Conservation (phyloP, 176 grass and related monocot species). For the Bonia amplexicaulis region DNA sequence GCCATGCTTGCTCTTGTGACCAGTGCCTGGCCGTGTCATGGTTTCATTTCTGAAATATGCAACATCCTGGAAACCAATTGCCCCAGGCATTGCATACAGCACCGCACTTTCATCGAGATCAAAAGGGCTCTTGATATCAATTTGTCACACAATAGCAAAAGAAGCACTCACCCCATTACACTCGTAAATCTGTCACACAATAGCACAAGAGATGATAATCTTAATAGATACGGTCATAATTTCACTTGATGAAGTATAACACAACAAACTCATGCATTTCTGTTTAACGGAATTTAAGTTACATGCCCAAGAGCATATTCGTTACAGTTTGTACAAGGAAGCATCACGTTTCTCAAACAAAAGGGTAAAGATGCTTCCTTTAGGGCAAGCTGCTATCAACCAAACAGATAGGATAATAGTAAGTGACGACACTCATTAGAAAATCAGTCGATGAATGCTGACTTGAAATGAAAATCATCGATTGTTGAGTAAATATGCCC, state of each 20-base stretch:
- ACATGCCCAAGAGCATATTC: neutral
- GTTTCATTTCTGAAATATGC: neutral
- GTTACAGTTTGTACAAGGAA: neutral
- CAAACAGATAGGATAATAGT: neutral
- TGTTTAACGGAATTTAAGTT: neutral
- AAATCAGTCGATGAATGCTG: constrained; percentile 32
- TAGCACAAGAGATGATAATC: neutral
- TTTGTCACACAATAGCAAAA: neutral
- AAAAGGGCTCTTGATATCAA: neutral
- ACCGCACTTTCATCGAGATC: neutral
- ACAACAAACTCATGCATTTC: neutral
- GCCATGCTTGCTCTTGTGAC: neutral
- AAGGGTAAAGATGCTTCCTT: neutral
- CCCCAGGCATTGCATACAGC: no score
- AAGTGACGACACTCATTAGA: neutral
- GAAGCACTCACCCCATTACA: neutral
- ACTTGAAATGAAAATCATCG: constrained; percentile 79
- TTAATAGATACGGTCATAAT: neutral
- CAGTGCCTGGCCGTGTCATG: neutral
- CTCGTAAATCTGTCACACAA: neutral
- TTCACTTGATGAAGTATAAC: neutral
- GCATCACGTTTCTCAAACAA: neutral
- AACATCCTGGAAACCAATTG: neutral
- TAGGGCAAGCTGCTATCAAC: neutral
- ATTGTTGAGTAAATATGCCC: constrained; percentile 85